A percentile compares a stretch with the other conserved stretches of the same genome.
Evolutionary conservation across 441 rosid genomes (phyloP).

Genomic region (Dalechampia spathulata): DNA sequence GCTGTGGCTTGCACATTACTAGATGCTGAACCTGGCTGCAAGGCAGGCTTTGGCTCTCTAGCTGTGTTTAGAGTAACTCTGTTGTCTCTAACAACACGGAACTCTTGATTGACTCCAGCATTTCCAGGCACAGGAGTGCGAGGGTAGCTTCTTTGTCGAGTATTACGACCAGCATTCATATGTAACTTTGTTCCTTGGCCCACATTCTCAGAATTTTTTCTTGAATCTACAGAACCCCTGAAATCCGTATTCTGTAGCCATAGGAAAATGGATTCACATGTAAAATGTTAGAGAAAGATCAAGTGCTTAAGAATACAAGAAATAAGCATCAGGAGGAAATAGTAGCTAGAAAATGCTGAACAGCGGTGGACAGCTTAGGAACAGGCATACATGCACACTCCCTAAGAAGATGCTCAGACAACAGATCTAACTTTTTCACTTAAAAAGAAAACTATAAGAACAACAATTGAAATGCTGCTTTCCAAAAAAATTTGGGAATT

Average conservation of each 20-base stretch:
- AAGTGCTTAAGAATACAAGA: neutral
- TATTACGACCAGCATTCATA: slow-evolving; percentile 34
- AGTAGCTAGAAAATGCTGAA: neutral
- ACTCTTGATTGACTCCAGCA: slow-evolving; percentile 56
- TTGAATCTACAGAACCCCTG: slow-evolving; percentile 34
- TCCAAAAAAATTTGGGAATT: too few species aligned
- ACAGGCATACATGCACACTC: too few species aligned
- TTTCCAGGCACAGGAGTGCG: slow-evolving; percentile 39
- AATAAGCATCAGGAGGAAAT: neutral
- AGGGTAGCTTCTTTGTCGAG: slow-evolving; percentile 43
- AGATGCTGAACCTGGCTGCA: slow-evolving; percentile 26
- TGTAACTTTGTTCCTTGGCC: slow-evolving; percentile 30
- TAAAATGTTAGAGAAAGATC: slow-evolving; percentile 16
- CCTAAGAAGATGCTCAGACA: too few species aligned
- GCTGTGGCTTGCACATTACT: slow-evolving; percentile 27
- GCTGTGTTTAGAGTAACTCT: slow-evolving; percentile 41
- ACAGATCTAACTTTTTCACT: too few species aligned
- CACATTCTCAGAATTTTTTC: slow-evolving; percentile 39
- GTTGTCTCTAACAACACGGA: slow-evolving; percentile 82
- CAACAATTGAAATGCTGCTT: too few species aligned
- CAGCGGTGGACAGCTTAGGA: neutral
- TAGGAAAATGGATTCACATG: slow-evolving; percentile 24
- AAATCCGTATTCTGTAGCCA: slow-evolving; percentile 40
- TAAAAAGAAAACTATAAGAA: too few species aligned
- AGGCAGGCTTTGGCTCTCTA: slow-evolving; percentile 39